A percentile compares a stretch with the other conserved stretches of the same genome.
Conservation (phyloP, 1,139 yeast species). For the Blastobotrys malaysiensis region DNA sequence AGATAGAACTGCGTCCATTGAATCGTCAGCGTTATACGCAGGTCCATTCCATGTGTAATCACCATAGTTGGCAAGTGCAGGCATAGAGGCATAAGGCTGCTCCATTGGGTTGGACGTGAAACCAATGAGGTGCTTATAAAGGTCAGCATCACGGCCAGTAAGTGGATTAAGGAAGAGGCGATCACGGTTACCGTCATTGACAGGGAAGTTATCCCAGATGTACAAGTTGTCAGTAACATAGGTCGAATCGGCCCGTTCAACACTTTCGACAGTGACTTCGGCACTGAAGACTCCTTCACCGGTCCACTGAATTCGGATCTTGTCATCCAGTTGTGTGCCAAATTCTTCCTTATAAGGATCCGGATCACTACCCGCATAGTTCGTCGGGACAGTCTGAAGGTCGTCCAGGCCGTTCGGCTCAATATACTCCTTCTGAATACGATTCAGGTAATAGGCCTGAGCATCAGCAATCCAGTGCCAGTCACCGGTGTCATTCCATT, state of each 20-base stretch:
- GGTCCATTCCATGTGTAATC: background rate
- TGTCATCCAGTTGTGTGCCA: background rate
- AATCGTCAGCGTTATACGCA: background rate
- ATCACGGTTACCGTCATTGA: background rate
- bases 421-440: background rate
- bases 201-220: background rate
- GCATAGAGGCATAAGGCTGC: background rate
- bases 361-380: background rate
- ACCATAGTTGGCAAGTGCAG: background rate
- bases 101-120: background rate
- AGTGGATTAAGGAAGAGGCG: background rate
- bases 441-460: background rate
- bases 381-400: background rate
- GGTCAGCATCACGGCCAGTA: background rate
- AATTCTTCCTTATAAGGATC: background rate
- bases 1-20: background rate
- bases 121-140: background rate
- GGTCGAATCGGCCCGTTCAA: background rate
- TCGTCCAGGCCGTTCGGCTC: background rate
- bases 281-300: background rate
- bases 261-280: background rate
- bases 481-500: background rate
- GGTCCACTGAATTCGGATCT: background rate
- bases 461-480: background rate
- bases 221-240: background rate